Conservation (phyloP, 2,329 filamentous ascomycete genomes). For the Tricladium varicosporioides region DNA sequence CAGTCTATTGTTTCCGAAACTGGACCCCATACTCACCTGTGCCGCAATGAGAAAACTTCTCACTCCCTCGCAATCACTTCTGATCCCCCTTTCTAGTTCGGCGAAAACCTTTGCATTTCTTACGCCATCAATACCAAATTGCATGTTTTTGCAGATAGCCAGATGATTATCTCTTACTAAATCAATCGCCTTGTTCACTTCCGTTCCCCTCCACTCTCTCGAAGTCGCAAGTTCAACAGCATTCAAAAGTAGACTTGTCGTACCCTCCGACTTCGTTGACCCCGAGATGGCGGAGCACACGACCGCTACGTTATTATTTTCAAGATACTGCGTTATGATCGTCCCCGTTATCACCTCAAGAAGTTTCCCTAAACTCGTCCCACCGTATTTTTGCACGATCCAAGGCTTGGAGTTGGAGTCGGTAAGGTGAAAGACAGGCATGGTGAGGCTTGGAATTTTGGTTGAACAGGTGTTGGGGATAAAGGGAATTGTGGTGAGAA, state of each 20-base stretch:
- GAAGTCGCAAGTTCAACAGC: slow-evolving; percentile 27
- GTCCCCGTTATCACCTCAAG: slow-evolving; percentile 45
- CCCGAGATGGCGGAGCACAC: slow-evolving; percentile 56
- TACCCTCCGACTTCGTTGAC: slow-evolving; percentile 53
- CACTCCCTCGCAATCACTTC: slow-evolving; percentile 47
- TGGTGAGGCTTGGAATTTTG: no score
- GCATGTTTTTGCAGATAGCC: slow-evolving; percentile 40
- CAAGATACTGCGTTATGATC: slow-evolving; percentile 35
- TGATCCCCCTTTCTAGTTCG: slow-evolving; percentile 17
- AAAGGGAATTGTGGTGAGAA: no score
- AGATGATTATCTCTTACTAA: slow-evolving; percentile 51
- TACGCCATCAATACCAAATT: slow-evolving; percentile 34
- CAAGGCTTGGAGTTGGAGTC: no score
- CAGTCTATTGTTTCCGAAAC: not conserved
- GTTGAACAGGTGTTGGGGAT: no score
- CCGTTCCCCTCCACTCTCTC: slow-evolving; percentile 22
- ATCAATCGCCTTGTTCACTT: slow-evolving; percentile 47
- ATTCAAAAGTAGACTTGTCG: slow-evolving; percentile 46
- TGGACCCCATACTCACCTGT: slow-evolving; percentile 36
- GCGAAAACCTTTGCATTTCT: slow-evolving; percentile 1
- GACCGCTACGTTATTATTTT: slow-evolving; percentile 48
- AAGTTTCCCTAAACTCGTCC: slow-evolving; percentile 58
- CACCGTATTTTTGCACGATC: slow-evolving; percentile 62
- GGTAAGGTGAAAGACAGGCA: not conserved
- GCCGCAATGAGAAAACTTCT: slow-evolving; percentile 51